Evolutionary conservation across 1,139 yeast genomes (phyloP).

Genomic region (Protomyces gravidus): DNA sequence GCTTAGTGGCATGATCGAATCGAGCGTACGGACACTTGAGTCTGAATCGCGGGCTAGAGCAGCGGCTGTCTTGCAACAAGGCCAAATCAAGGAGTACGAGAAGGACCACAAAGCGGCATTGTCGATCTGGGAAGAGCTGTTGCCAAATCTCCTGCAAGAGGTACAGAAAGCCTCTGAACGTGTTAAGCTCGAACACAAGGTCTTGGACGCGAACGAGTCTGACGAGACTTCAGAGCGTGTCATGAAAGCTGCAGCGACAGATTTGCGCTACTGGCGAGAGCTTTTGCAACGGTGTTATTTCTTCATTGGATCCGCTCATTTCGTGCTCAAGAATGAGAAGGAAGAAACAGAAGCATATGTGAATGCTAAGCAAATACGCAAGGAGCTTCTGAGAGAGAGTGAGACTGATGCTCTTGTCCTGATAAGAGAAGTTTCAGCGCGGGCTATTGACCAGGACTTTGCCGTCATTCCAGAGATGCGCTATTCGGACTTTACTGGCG

Average conservation of each 20-base stretch:
- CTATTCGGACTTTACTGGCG: slow-evolving; percentile 36
- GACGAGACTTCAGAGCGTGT: slow-evolving; percentile 27
- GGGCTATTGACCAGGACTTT: slow-evolving; percentile 34
- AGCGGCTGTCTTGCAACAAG: slow-evolving; percentile 50
- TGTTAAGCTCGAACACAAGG: slow-evolving; percentile 35
- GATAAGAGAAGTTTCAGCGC: slow-evolving; percentile 33
- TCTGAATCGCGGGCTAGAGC: slow-evolving; percentile 51
- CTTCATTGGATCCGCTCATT: slow-evolving; percentile 75
- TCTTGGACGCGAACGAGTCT: slow-evolving; percentile 29
- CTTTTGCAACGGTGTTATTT: slow-evolving; percentile 70
- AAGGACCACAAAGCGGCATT: slow-evolving; percentile 53
- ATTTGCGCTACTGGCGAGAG: slow-evolving; percentile 49
- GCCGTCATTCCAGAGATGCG: slow-evolving; percentile 36
- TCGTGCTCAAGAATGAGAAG: slow-evolving; percentile 48
- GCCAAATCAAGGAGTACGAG: slow-evolving; percentile 58
- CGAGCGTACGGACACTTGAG: slow-evolving; percentile 50
- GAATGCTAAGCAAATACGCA: slow-evolving; percentile 60
- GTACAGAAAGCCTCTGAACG: slow-evolving; percentile 31
- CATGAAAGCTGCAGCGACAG: not conserved
- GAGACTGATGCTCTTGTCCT: slow-evolving; percentile 36
- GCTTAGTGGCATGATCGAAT: slow-evolving; percentile 56
- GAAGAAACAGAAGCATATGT: slow-evolving; percentile 49
- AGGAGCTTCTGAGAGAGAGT: slow-evolving; percentile 37
- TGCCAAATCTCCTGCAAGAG: slow-evolving; percentile 39
- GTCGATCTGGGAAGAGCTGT: slow-evolving; percentile 44